These are phyloP conservation scores for Neurospora sp. DNA, from an alignment of 495 filamentous ascomycete species.

Conservation along the genomic window DNA sequence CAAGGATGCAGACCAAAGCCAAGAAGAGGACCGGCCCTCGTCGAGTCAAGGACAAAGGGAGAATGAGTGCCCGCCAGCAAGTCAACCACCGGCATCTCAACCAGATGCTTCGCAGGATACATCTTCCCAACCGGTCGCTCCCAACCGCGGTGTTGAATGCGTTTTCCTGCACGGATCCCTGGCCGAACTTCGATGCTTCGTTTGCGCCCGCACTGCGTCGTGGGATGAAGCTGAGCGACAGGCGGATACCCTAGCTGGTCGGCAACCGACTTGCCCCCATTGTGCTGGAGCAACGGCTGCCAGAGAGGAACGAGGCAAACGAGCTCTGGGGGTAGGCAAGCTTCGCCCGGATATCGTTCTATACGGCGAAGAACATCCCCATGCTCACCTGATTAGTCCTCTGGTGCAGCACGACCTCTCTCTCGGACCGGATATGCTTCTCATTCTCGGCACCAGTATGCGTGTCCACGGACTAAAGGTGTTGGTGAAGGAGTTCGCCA, in stretches of 20 bases:
- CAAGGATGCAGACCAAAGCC: constrained; percentile 11
- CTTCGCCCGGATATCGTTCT: constrained; percentile 59
- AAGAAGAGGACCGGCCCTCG: background rate
- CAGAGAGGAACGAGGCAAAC: constrained; percentile 50
- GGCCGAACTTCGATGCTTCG: constrained; percentile 47
- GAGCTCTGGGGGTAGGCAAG: constrained; percentile 51
- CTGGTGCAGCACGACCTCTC: constrained; percentile 54
- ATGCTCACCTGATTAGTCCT: constrained; percentile 49
- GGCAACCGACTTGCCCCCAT: constrained; percentile 51
- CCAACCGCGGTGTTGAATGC: constrained; percentile 45
- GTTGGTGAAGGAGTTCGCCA: constrained; percentile 59
- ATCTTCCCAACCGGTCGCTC: constrained; percentile 6
- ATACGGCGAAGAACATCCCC: constrained; percentile 61
- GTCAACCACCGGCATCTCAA: background rate
- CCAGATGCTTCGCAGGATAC: background rate
- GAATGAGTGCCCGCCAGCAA: background rate
- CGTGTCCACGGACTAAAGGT: constrained; percentile 59
- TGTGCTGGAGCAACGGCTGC: constrained; percentile 46
- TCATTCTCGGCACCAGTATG: constrained; percentile 59
- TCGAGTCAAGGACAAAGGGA: background rate
- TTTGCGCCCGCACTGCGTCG: constrained; percentile 46
- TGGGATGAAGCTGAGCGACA: constrained; percentile 48
- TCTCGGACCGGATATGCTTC: constrained; percentile 49
- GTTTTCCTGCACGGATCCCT: constrained; percentile 60
- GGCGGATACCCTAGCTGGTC: constrained; percentile 40